Conservation (phyloP, 2,329 filamentous ascomycete genomes). For the Aspergillus arachidicola region DNA sequence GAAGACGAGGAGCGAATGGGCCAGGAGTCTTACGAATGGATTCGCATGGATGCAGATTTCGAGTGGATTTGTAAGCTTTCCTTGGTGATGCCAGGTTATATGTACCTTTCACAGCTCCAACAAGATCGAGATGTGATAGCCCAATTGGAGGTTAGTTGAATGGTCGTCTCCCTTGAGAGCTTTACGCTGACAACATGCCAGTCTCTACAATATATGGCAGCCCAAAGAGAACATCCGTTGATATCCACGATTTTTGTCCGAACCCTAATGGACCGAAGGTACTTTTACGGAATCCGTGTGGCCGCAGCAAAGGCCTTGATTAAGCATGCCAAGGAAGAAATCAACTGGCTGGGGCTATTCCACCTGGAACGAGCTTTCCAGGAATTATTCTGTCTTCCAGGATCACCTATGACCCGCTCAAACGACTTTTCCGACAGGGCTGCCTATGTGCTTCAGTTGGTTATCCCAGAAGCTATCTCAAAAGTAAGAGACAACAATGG, state of each 20-base stretch:
- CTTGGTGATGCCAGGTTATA: constrained; percentile 84
- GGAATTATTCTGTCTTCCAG: constrained; percentile 82
- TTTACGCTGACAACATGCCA: constrained; percentile 24
- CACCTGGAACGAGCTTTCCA: constrained; percentile 86
- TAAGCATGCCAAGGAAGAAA: constrained; percentile 70
- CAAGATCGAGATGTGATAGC: constrained; percentile 96
- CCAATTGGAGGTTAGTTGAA: constrained; percentile 59
- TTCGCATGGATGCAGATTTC: constrained; percentile 95
- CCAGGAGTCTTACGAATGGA: constrained; percentile 97
- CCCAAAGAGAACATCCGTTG: constrained; percentile 71
- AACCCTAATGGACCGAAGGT: constrained; percentile 86
- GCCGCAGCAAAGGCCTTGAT: constrained; percentile 80
- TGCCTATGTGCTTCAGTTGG: constrained; percentile 80
- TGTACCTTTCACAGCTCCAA: constrained; percentile 96
- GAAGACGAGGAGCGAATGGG: constrained; percentile 92
- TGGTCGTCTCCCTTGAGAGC: background rate
- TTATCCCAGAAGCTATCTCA: constrained; percentile 80
- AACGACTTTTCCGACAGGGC: constrained; percentile 91
- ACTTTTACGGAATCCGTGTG: constrained; percentile 89
- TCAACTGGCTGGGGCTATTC: constrained; percentile 75
- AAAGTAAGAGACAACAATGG: constrained; percentile 74
- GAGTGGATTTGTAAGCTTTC: constrained; percentile 93
- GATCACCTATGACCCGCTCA: constrained; percentile 75
- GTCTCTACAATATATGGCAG: constrained; percentile 73
- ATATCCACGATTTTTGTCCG: constrained; percentile 87